These are phyloP conservation scores for Leucaena leucocephala DNA, from an alignment of 306 rosid genomes.

Conservation along the genomic window DNA sequence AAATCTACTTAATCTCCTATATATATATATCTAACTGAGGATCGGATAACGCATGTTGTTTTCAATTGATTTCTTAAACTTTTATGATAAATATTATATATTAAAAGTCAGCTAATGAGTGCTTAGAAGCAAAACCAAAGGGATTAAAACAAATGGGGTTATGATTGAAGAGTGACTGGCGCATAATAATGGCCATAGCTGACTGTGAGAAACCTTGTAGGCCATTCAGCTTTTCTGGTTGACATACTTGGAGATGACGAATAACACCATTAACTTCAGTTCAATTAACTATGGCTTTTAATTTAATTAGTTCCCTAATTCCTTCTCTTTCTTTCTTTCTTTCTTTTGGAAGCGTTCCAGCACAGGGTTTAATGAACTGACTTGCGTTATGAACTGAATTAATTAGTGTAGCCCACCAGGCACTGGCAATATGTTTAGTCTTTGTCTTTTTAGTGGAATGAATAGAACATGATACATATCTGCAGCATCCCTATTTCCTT, in stretches of 20 bases:
- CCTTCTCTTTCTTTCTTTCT: neutral
- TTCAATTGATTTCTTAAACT: neutral
- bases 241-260: constrained; percentile 17
- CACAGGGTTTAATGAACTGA: neutral
- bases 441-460: constrained; percentile 27
- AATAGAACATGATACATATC: neutral
- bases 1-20: neutral
- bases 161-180: neutral
- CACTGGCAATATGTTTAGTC: constrained; percentile 19
- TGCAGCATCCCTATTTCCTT: neutral
- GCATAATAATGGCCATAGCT: neutral
- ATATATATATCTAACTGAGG: neutral
- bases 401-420: constrained; percentile 18
- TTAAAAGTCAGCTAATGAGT: constrained; percentile 1
- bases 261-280: constrained; percentile 24
- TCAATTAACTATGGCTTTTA: neutral
- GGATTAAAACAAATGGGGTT: neutral
- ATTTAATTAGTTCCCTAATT: neutral
- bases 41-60: neutral
- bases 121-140: neutral
- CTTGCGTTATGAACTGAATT: neutral
- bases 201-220: neutral
- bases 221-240: neutral
- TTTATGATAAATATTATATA: neutral
- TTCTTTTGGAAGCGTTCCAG: neutral